Evolutionary conservation across 2,329 filamentous ascomycete genomes (phyloP), one percentile per base, ranked within the genome.

Genomic region (Thelonectria discophora): DNA sequence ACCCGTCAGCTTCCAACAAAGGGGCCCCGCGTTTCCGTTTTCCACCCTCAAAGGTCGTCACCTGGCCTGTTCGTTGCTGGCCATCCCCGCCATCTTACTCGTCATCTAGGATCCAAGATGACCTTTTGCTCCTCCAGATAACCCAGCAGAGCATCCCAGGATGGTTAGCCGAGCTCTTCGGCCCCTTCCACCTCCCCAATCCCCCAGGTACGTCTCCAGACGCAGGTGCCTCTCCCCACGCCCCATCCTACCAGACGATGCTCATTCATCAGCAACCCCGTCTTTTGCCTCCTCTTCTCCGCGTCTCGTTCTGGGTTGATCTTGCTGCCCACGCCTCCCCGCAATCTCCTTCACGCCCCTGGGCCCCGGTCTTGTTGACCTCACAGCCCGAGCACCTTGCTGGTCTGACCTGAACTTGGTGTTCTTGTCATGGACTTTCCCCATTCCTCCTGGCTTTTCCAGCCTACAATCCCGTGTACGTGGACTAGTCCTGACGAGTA

Each of bases 221-320:
- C 48, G 37, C 47, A 61, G 48, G 43, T 43, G 58, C 40, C 40
- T 52, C 17, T 37, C 32, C 47, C 48, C 20, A 40, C 42, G 32
- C 48, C 48, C 53, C 58, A 57, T 61, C 58, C 58, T 61, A 56
- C 53, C 48, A 61, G 48, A 40, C 42, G 27, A 5, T 53, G 42
- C 15, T 42, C 47, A 61, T 61, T 57, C 53, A 61, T 61, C 48
- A 61, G 53, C 48, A 43, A 56, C 48, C 58, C 58, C 42, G 49
- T 13, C 48, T 57, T 56, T 56, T 32, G 17, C 37, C 32, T 43
- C 58, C 49, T 53, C 58, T 61, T 57, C 58, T 61, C 58, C 53
- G 58, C 58, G 43, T 61, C 53, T 57, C 20, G n/a, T n/a, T 52
- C 47, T 48, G 37, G 24, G 24, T 48, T 34, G 27, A 24, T 61